Base-by-base conservation (phyloP, 73 alveolate genomes). In the Symbiodinium pilosum region DNA sequence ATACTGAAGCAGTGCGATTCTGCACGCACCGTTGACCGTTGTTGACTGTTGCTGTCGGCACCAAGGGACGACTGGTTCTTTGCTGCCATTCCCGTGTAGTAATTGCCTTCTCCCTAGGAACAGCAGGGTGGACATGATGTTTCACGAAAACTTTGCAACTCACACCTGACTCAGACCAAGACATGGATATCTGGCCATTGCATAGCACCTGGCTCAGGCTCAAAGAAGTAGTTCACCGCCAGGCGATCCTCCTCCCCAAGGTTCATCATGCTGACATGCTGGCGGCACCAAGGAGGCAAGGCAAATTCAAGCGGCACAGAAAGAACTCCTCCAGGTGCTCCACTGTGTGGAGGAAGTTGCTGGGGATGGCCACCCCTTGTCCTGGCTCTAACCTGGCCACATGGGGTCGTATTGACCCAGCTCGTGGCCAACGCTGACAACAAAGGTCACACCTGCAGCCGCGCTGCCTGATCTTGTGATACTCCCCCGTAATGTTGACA, bases 321-420 rank as follows among this genome's bases (percentile, higher is more conserved):
- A 64, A 64, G 81, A 26, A 3, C 81, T 64, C 81, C 81, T 32
- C 26, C 44, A 42, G 28, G 36, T 43, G 56, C 47, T 40, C 68
- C 47, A 40, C 97, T 1, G 97, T 64, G 36, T 91, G 97, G 18
- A 91, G 97, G 97, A 64, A 91, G 77, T 91, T 91, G 88, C 97
- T 91, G 30, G 97, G 97, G 47, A 91, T 91, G 39, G 81, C 97
- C 9, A 91, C 40, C 32, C 97, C 97, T 41, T 91, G 81, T 39
- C 97, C 97, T 11, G 97, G 97, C 42, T 42, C 38, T 20, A 91
- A 41, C 51, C 30, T 4, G 30, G 11, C 86, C 95, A 54, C 20
- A 20, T 52, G 69, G 20, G 69, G 69, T 52, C 69, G 69, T 52
- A 12, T 20, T 52, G 69, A 52, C 20, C 20, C 69, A 52, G 28